Percentiles rank a stretch among this genome's conserved stretches.
Conservation (phyloP, 2,329 filamentous ascomycete species). For the Phyllosticta paracitricarpa region DNA sequence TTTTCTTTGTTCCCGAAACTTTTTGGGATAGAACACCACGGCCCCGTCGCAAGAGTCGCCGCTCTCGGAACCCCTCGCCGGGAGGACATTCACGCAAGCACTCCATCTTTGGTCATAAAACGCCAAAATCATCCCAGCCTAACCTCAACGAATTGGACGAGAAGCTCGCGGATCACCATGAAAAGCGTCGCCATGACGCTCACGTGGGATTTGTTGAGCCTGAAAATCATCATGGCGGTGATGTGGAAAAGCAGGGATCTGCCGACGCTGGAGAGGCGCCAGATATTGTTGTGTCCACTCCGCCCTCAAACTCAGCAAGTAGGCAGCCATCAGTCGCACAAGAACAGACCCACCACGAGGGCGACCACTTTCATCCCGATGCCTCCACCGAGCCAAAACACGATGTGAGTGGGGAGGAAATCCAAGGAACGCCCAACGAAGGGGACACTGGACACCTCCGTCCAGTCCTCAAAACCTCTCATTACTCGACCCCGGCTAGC, state of each 20-base stretch:
- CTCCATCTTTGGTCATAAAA: constrained; percentile 11
- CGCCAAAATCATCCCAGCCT: background rate
- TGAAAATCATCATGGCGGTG: background rate
- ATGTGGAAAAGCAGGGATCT: background rate
- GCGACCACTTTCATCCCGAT: background rate
- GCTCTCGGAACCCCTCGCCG: constrained; percentile 1
- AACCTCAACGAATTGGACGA: background rate
- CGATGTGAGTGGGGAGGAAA: background rate
- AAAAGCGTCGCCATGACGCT: constrained; percentile 22
- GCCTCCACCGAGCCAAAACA: background rate
- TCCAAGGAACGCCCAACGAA: background rate
- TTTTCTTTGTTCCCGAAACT: constrained; percentile 87
- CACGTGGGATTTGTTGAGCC: constrained; percentile 48
- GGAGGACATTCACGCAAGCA: background rate
- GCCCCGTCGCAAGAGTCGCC: constrained; percentile 21
- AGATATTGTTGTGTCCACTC: background rate
- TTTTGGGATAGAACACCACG: constrained; percentile 84
- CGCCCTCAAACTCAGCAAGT: background rate
- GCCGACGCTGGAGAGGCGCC: background rate
- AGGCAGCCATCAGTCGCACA: background rate
- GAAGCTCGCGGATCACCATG: constrained; percentile 8
- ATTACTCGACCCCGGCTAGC: background rate
- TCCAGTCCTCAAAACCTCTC: constrained; percentile 3
- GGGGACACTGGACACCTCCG: background rate
- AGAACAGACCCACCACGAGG: background rate